These are phyloP conservation scores for Ascochyta fabae DNA, from an alignment of 2,329 filamentous ascomycete species.

Conservation along the genomic window DNA sequence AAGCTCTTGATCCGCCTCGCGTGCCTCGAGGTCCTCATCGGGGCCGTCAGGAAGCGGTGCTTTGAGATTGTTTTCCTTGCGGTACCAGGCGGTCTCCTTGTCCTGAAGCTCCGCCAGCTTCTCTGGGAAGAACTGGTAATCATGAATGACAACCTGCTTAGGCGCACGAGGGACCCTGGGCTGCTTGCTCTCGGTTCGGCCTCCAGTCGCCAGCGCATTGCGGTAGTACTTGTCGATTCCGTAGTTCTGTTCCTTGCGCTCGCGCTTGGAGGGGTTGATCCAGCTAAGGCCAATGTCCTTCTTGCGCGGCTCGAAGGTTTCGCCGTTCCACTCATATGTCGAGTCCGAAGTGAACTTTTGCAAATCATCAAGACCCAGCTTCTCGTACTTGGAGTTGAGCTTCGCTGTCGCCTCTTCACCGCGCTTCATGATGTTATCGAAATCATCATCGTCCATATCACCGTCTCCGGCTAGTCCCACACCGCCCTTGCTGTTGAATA, in stretches of 20 bases:
- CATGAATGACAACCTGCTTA: conserved; percentile 88
- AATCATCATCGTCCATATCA: conserved; percentile 83
- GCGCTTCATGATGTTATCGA: conserved; percentile 83
- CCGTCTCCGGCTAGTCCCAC: conserved; percentile 65
- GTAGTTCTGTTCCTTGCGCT: conserved; percentile 97
- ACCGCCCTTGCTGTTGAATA: conserved; percentile 78
- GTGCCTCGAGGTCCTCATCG: conserved; percentile 83
- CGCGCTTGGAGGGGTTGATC: conserved; percentile 98
- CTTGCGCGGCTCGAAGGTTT: conserved; percentile 83
- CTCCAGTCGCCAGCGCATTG: conserved; percentile 82
- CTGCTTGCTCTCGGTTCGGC: conserved; percentile 80
- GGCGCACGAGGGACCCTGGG: conserved; percentile 95
- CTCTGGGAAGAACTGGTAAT: conserved; percentile 95
- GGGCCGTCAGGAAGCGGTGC: conserved; percentile 86
- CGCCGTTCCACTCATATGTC: conserved; percentile 98
- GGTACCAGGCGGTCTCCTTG: conserved; percentile 92
- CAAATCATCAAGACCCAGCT: conserved; percentile 92
- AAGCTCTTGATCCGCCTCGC: conserved; percentile 83
- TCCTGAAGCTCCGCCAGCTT: conserved; percentile 89
- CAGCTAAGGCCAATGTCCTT: conserved; percentile 92
- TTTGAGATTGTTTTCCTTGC: conserved; percentile 96
- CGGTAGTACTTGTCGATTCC: conserved; percentile 99
- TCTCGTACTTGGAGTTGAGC: conserved; percentile 93
- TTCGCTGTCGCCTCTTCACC: conserved; percentile 89
- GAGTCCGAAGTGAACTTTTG: conserved; percentile 98